These are phyloP conservation scores for Lasiodiplodia citricola DNA, from an alignment of 2,329 filamentous ascomycete genomes.

Conservation along the genomic window DNA sequence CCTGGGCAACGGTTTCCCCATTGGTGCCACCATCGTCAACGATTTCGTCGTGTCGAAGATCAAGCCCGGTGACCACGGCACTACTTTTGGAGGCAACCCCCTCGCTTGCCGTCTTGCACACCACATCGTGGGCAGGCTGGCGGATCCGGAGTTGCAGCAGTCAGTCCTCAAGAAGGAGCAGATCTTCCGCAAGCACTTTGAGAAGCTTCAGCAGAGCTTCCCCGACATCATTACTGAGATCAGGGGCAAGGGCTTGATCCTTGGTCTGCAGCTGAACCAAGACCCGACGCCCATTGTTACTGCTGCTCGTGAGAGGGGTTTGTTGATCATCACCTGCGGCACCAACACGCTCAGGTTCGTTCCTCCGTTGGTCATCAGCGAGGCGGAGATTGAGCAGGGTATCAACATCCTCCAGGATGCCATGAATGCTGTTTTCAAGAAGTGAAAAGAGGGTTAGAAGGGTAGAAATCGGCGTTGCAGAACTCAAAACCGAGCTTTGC, in stretches of 20 bases:
- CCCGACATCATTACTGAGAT: constrained; percentile 78
- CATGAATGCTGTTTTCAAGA: constrained; percentile 60
- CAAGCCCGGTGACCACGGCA: constrained; percentile 83
- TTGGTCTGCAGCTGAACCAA: constrained; percentile 81
- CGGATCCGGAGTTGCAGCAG: constrained; percentile 71
- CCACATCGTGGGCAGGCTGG: constrained; percentile 79
- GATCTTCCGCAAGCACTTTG: constrained; percentile 64
- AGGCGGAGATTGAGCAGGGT: constrained; percentile 79
- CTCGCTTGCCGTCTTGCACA: constrained; percentile 83
- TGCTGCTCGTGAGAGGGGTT: constrained; percentile 82
- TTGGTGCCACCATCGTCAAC: constrained; percentile 78
- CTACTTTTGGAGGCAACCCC: constrained; percentile 92
- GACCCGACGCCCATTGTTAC: constrained; percentile 78
- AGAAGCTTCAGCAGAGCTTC: constrained; percentile 62
- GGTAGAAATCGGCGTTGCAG: constrained; percentile 23
- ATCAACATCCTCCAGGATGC: constrained; percentile 76
- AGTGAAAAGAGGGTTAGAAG: constrained; percentile 27
- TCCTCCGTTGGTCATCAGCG: constrained; percentile 80
- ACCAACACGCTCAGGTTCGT: constrained; percentile 93
- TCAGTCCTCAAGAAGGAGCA: constrained; percentile 71
- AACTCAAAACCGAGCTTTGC: not conserved
- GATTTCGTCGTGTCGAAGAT: constrained; percentile 72
- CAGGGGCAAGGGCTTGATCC: constrained; percentile 81
- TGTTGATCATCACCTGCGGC: constrained; percentile 91
- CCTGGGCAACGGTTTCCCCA: constrained; percentile 93